Base-by-base conservation (phyloP, 345 rosid genomes). In the Populus davidiana region DNA sequence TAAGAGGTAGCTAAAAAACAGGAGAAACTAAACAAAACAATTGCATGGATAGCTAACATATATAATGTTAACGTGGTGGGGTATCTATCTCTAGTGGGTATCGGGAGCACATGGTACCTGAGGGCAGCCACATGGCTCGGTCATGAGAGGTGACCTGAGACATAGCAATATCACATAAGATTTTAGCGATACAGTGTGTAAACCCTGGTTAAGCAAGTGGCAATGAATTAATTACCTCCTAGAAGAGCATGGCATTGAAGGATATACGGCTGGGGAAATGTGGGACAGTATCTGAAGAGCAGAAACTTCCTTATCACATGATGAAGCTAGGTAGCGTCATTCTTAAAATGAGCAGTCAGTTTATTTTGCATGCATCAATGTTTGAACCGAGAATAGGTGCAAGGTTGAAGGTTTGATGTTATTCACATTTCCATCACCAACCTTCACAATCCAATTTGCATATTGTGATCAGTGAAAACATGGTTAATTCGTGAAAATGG, bases 71-170 rank as follows among this genome's bases (percentile, higher is more conserved):
- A 59, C 63, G 27, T 54, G 77, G 74, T 43, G 66, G 70, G 70
- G 81, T 7, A 68, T 41, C 35, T 7, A 68, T 41, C 35, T 64
- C 68, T 17, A 39, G 49, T 62, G 68, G 73, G 36, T 2, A 33
- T 43, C 29, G 33, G 29, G 18, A 17, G 71, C 71, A 78, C 82
- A 69, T 69, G 78, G 49, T 69, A 63, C 49, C 29, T 23, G 54
- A 39, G 69, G 78, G 70, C 69, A 73, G 9, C 66, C 80, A 76
- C 78, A 68, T 68, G 77, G 71, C 43, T 17, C 2, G 3, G 50
- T 4, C 49, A 25, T 47, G 44, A 18, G 13, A n/a, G 14, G 63
- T 23, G 63, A 9, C 63, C 29, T 59, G 29, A n/a, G 29, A 59
- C 12, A 59, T 5, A 18, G 3, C 56, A 56, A n/a, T 10, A 3